Evolutionary conservation across 371 early-diverging fungal genomes (phyloP).

Genomic region (Syncephalastrum racemosum): DNA sequence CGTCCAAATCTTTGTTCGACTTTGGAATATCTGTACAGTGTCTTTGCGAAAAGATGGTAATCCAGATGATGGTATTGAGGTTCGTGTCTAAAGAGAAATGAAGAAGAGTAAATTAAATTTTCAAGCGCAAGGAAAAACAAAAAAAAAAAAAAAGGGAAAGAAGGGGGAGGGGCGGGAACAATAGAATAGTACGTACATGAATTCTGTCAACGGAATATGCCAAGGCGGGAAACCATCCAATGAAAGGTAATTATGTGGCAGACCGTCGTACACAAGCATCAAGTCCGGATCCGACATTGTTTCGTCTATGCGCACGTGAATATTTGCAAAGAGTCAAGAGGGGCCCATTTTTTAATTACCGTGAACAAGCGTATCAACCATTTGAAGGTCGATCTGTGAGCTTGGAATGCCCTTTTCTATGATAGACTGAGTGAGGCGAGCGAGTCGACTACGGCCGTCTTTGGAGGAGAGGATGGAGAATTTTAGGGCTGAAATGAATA

Average conservation of each 20-base stretch:
- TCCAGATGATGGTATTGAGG: constrained; percentile 24
- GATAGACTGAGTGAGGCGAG: constrained; percentile 26
- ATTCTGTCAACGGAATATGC: constrained; percentile 62
- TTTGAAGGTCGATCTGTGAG: constrained; percentile 28
- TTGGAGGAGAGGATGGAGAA: constrained; percentile 36
- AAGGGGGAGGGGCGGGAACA: not conserved
- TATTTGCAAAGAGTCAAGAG: not conserved
- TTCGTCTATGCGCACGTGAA: constrained; percentile 15
- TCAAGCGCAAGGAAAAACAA: not conserved
- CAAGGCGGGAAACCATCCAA: constrained; percentile 67
- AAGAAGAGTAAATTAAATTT: not conserved
- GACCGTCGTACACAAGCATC: constrained; percentile 57
- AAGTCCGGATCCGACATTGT: constrained; percentile 58
- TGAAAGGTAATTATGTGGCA: constrained; percentile 50
- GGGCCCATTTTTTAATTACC: constrained; percentile 18
- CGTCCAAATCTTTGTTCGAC: constrained; percentile 51
- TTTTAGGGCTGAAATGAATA: constrained; percentile 21
- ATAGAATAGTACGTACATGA: constrained; percentile 41
- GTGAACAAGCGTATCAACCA: constrained; percentile 35
- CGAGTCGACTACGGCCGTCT: constrained; percentile 31
- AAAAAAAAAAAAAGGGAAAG: constrained; percentile 4
- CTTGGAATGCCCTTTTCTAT: constrained; percentile 6
- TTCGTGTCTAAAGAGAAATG: constrained; percentile 18
- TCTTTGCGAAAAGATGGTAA: constrained; percentile 37
- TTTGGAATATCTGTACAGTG: constrained; percentile 44